Conservation (phyloP, 2,329 filamentous ascomycete genomes). For the Blastomyces silverae region DNA sequence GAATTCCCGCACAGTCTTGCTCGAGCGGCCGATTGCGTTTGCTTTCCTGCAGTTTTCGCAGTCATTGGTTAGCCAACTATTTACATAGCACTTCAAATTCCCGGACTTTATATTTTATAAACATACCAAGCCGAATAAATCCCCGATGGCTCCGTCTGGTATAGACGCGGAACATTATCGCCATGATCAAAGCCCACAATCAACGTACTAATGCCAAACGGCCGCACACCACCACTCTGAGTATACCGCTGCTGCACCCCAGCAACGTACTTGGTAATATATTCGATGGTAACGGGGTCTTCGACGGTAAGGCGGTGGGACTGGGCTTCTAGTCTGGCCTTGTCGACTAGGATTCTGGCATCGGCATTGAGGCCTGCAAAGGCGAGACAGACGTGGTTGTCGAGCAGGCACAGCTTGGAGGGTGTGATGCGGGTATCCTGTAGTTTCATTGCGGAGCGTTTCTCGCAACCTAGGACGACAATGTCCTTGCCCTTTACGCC, state of each 20-base stretch:
- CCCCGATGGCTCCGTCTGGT: slow-evolving; percentile 98
- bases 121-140: slow-evolving; percentile 97
- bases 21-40: slow-evolving; percentile 95
- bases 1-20: slow-evolving; percentile 98
- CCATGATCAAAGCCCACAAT: slow-evolving; percentile 98
- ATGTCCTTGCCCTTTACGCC: slow-evolving; percentile 93
- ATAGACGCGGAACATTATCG: slow-evolving; percentile 79
- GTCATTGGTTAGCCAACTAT: not conserved
- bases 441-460: slow-evolving; percentile 97
- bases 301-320: slow-evolving; percentile 95
- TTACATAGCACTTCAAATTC: slow-evolving; percentile 20
- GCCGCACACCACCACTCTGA: slow-evolving; percentile 93
- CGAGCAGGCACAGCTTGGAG: slow-evolving; percentile 94
- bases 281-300: slow-evolving; percentile 95
- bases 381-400: slow-evolving; percentile 91
- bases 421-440: slow-evolving; percentile 99
- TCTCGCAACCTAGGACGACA: slow-evolving; percentile 95
- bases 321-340: slow-evolving; percentile 93
- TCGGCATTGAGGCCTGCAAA: slow-evolving; percentile 97
- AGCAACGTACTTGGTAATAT: slow-evolving; percentile 98
- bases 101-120: not conserved
- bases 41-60: slow-evolving; percentile 66
- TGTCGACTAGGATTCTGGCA: slow-evolving; percentile 95
- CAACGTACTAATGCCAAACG: slow-evolving; percentile 97
- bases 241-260: slow-evolving; percentile 98